A percentile compares a stretch with the other conserved stretches of the same genome.
phyloP scores from a whole-genome alignment of 2,329 filamentous ascomycete genomes.

The Aspergillus amoenus region DNA sequence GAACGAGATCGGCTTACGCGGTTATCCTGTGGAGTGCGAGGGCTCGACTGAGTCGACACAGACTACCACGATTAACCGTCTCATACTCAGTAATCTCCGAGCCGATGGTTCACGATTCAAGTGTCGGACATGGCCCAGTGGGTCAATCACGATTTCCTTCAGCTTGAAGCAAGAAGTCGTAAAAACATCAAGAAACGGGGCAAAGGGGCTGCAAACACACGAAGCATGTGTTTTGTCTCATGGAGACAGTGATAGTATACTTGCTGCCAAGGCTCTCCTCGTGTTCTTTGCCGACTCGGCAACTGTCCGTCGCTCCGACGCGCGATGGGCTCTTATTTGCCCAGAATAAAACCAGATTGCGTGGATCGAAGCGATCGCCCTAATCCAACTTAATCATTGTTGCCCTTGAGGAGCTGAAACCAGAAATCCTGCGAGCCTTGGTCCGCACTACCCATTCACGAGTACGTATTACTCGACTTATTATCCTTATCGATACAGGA shows the following conservation, averaged over 20 bases:
- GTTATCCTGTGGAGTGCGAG: slow-evolving; percentile 9
- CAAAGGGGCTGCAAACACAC: too few relatives aligned
- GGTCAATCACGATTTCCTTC: slow-evolving; percentile 2
- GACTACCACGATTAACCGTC: slow-evolving; percentile 15
- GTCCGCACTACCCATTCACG: too few relatives aligned
- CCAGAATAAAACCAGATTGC: neutral
- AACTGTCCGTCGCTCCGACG: neutral
- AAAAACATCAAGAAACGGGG: neutral
- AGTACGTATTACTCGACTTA: neutral
- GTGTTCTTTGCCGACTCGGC: slow-evolving; percentile 1
- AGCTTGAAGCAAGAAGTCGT: neutral
- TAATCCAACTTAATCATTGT: neutral
- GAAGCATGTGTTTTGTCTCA: neutral
- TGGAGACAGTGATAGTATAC: neutral
- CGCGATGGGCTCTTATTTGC: neutral
- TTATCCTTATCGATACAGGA: neutral
- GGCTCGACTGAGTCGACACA: neutral
- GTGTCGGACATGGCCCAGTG: neutral
- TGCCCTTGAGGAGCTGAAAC: neutral
- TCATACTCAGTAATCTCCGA: neutral
- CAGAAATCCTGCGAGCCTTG: slow-evolving; percentile 1
- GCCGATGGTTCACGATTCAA: neutral
- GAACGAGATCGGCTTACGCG: slow-evolving; percentile 3
- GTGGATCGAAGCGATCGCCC: slow-evolving; percentile 7
- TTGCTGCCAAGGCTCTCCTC: slow-evolving; percentile 2